Conservation (phyloP, 2,329 filamentous ascomycete species). For the Exophiala oligosperma region DNA sequence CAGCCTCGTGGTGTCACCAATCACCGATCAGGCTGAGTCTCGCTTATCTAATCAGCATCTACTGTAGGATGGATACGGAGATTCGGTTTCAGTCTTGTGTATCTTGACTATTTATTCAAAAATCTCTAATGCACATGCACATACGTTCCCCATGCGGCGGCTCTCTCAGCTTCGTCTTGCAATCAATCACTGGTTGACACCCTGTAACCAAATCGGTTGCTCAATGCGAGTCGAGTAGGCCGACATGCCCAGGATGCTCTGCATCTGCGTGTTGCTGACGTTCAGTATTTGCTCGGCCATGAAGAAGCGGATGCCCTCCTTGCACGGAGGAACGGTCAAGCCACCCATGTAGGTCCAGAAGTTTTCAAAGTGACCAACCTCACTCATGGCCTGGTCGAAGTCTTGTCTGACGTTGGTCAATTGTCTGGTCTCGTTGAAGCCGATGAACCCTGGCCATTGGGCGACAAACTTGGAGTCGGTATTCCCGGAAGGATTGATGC, state of each 20-base stretch:
- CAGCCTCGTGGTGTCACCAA: no score
- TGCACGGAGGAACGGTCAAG: slow-evolving; percentile 62
- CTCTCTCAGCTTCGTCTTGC: no score
- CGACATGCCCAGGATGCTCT: slow-evolving; percentile 44
- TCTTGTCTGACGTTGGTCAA: neutral
- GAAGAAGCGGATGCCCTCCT: slow-evolving; percentile 56
- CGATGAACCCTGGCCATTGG: slow-evolving; percentile 41
- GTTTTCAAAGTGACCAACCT: slow-evolving; percentile 1
- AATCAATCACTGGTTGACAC: slow-evolving; percentile 39
- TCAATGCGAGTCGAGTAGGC: slow-evolving; percentile 45
- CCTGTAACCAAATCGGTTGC: slow-evolving; percentile 49
- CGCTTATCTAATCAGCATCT: no score
- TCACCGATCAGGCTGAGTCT: no score
- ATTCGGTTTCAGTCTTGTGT: no score
- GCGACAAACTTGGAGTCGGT: slow-evolving; percentile 34
- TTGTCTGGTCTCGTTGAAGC: slow-evolving; percentile 35
- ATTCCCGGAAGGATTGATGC: slow-evolving; percentile 44
- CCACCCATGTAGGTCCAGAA: slow-evolving; percentile 57
- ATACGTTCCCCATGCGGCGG: no score
- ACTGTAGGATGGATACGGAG: no score
- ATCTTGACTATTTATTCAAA: no score
- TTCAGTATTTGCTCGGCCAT: slow-evolving; percentile 35
- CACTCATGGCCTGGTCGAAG: neutral
- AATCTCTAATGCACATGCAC: no score
- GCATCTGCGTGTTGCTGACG: slow-evolving; percentile 47